Evolutionary conservation across 2,329 filamentous ascomycete genomes (phyloP), one percentile per base, ranked within the genome.

Genomic region (Fusarium clavum): DNA sequence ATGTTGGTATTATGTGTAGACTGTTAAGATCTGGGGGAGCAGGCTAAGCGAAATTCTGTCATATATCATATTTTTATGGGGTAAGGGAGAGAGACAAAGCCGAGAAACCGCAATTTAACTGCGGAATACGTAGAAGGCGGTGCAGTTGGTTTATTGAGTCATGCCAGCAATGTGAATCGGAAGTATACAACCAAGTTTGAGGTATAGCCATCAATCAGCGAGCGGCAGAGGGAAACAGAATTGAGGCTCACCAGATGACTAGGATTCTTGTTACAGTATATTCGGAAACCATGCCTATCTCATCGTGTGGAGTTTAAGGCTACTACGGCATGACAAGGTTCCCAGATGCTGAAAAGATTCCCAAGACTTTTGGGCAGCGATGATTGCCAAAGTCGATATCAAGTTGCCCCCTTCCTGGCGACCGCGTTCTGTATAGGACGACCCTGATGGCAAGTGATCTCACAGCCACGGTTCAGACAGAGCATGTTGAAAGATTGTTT

Each of bases 41-140:
- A 47, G 32, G 43, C 16, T 34, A 20, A 45, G 57, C 48, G 57
- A 64, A 30, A 29, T 57, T 52, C 40, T 56, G 46, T 71, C 69
- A 66, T 57, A 57, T 72, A 20, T 72, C 69, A 72, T 41, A 55
- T 69, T 72, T 63, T 66, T 16, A 20, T 5, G 40, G 51, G 25
- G 20, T 38, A 59, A 65, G 29, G 51, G 48, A 61, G 54, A 61
- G 20, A 43, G 49, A 40, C 41, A 57, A 62, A 49, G 51, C n/a
- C 16, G 24, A 52, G 32, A 54, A 30, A 40, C 43, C 45, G 49
- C n/a, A 62, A 59, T 48, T 51, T 34, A 44, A 52, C 22, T 46
- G 63, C 69, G 54, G 46, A 64, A 44, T 52, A 38, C 18, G 34
- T 38, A 40, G 57, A 47, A 34, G 34, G 58, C 43, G 57, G 40